A percentile compares a stretch with the other conserved stretches of the same genome.
These are phyloP conservation scores for Rhizopogon hawkerae DNA, from an alignment of 1,284 basidiomycete species.

Conservation along the genomic window DNA sequence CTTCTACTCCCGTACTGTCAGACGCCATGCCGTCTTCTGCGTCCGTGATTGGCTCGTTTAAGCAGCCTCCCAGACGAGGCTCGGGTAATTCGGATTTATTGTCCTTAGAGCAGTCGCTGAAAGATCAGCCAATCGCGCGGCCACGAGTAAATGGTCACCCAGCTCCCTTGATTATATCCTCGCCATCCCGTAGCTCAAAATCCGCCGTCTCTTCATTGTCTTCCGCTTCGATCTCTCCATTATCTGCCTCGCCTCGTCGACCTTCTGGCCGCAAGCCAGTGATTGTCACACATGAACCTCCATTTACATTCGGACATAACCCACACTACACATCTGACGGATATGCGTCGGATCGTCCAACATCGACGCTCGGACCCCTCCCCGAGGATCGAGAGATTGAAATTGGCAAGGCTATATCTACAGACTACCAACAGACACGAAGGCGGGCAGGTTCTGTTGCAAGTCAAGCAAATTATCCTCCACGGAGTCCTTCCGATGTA, in stretches of 20 bases:
- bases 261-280: conserved; percentile 14
- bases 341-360: conserved; percentile 16
- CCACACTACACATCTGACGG: conserved; percentile 22
- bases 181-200: conserved; percentile 26
- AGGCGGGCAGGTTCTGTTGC: conserved; percentile 10
- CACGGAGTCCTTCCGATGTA: conserved; percentile 1
- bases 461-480: conserved; percentile 11
- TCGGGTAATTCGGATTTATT: conserved; percentile 18
- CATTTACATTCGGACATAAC: conserved; percentile 44
- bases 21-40: conserved; percentile 20
- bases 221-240: conserved; percentile 18
- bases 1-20: conserved; percentile 31
- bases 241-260: conserved; percentile 19
- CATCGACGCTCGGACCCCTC: conserved; percentile 35
- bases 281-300: conserved; percentile 31
- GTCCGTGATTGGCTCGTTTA: conserved; percentile 25
- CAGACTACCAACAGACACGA: background rate
- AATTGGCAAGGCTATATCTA: conserved; percentile 9
- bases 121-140: conserved; percentile 3
- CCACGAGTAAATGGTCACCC: conserved; percentile 2
- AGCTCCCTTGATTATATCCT: conserved; percentile 3
- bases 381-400: conserved; percentile 42
- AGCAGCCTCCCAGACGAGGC: conserved; percentile 1
- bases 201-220: conserved; percentile 27
- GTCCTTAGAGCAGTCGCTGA: conserved; percentile 17